Conservation (phyloP, 2,329 filamentous ascomycete genomes). For the Pseudogymnoascus sp. region DNA sequence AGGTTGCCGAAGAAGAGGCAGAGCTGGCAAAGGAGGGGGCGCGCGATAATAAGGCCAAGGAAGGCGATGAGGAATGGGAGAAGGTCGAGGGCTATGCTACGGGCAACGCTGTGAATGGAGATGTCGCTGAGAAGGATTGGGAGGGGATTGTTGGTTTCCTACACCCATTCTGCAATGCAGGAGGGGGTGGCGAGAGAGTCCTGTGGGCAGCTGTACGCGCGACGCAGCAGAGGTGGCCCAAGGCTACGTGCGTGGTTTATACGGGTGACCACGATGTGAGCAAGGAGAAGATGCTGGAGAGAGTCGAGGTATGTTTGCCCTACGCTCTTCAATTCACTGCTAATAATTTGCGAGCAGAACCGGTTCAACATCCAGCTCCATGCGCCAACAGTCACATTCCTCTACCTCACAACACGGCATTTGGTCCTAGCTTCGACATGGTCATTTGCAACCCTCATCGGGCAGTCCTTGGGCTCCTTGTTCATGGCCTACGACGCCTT, state of each 20-base stretch:
- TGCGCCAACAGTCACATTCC: slow-evolving; percentile 72
- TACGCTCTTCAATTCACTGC: neutral
- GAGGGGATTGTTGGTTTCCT: slow-evolving; percentile 89
- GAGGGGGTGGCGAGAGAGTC: slow-evolving; percentile 89
- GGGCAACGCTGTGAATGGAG: slow-evolving; percentile 38
- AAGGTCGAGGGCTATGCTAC: slow-evolving; percentile 51
- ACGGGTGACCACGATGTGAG: slow-evolving; percentile 87
- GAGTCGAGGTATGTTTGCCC: slow-evolving; percentile 54
- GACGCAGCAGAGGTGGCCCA: slow-evolving; percentile 81
- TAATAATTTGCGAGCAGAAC: slow-evolving; percentile 41
- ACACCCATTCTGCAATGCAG: slow-evolving; percentile 96
- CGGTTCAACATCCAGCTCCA: slow-evolving; percentile 92
- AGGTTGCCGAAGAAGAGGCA: slow-evolving; percentile 9
- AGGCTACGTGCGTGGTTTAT: slow-evolving; percentile 84
- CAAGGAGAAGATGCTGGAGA: slow-evolving; percentile 69
- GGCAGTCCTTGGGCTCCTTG: slow-evolving; percentile 87
- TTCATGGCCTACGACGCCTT: slow-evolving; percentile 88
- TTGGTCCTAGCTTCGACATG: slow-evolving; percentile 83
- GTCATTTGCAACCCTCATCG: slow-evolving; percentile 85
- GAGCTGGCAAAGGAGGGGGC: neutral
- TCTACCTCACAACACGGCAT: slow-evolving; percentile 81
- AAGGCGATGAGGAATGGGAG: slow-evolving; percentile 46
- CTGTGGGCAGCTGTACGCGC: slow-evolving; percentile 92
- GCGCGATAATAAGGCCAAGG: slow-evolving; percentile 29
- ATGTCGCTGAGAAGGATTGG: slow-evolving; percentile 53